Base-by-base conservation (phyloP, 345 rosid genomes). In the Corchorus olitorius region DNA sequence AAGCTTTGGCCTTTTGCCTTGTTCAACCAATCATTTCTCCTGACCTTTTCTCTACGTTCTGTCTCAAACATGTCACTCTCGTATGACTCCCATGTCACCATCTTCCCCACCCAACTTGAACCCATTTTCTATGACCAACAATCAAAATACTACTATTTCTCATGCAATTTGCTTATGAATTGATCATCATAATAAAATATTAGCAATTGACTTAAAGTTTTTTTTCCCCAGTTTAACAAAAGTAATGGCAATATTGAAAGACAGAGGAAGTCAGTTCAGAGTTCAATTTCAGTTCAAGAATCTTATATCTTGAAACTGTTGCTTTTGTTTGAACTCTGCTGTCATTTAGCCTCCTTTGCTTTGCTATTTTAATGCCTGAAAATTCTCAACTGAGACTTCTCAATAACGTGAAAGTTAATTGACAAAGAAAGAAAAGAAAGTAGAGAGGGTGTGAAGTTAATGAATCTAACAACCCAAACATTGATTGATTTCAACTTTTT, bases 401-500 rank as follows among this genome's bases (percentile, higher is more conserved):
- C 60, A 70, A 4, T 52, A 16, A 14, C 73, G 37, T 56, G 20
- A 56, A 39, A 19, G 35, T 37, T 37, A 72, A 72, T 55, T 56
- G 45, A 35, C 49, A n/a, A 67, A 77, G 46, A 70, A 34, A 20
- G 22, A 41, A 60, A 35, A 27, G 27, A 27, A 17, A 39, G 43
- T 2, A 13, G 3, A 34, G 33, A 43, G 12, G 41, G 39, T 27
- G 74, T 41, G 65, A 56, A 72, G 35, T 56, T 56, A 76, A 68
- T 61, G 54, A 56, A 34, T 53, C 46, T 67, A 70, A 58, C 66
- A 45, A 46, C 58, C 74, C 33, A 37, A 33, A 67, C 54, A 55
- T 58, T 34, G 59, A 59, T 72, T 56, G 75, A 41, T 41, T 72
- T 76, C 66, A 68, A 14, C 52, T 54, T 22, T 6, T 76, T 55